A percentile compares a stretch with the other conserved stretches of the same genome.
Conservation (phyloP, 352 stramenopile genomes). For the Pythium dissimile region DNA sequence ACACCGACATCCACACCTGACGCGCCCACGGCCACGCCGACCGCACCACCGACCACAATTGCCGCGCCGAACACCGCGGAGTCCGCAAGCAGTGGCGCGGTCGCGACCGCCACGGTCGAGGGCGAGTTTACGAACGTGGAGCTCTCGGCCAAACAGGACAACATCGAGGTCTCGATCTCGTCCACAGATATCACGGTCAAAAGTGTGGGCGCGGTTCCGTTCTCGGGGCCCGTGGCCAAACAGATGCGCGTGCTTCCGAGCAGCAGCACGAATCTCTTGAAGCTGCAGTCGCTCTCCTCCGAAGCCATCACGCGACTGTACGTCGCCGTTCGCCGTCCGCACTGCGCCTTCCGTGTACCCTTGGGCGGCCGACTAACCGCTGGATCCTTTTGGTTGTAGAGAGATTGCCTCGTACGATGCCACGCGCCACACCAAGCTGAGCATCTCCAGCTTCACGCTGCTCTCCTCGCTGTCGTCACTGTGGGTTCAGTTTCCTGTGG, state of each 20-base stretch:
- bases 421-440: neutral
- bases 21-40: neutral
- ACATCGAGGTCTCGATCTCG: neutral
- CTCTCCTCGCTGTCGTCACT: constrained; percentile 3
- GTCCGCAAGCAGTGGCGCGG: neutral
- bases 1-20: neutral
- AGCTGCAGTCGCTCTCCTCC: neutral
- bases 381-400: neutral
- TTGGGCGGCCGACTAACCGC: neutral
- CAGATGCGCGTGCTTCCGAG: constrained; percentile 6
- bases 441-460: neutral
- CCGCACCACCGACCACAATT: neutral
- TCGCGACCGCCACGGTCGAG: neutral
- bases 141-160: neutral
- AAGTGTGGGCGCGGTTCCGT: neutral
- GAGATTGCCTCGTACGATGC: constrained; percentile 2
- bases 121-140: neutral
- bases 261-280: neutral
- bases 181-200: neutral
- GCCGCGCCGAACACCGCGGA: neutral
- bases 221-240: neutral
- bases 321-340: neutral
- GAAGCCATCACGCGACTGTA: neutral
- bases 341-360: too few species aligned
- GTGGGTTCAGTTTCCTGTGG: neutral